Evolutionary conservation across 192 early-diverging fungal genomes (phyloP).

Genomic region (Kappamyces sp.): DNA sequence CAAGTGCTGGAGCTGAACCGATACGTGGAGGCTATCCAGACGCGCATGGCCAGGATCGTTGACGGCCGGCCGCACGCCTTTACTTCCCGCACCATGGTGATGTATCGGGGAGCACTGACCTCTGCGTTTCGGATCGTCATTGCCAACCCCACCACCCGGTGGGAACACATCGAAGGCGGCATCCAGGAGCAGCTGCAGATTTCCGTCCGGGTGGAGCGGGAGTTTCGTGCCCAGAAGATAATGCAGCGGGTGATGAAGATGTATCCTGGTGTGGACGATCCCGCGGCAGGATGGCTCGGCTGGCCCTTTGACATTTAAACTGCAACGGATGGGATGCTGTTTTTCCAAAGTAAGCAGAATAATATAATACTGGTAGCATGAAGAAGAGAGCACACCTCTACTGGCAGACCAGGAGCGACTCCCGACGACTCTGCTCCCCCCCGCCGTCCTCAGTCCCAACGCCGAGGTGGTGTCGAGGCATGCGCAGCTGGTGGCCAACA

Average conservation of each 20-base stretch:
- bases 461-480: background rate
- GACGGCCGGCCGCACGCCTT: constrained; percentile 28
- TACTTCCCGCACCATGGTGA: constrained; percentile 37
- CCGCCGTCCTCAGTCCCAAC: background rate
- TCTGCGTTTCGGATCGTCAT: constrained; percentile 50
- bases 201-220: background rate
- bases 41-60: background rate
- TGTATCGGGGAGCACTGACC: constrained; percentile 22
- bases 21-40: constrained; percentile 7
- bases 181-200: constrained; percentile 33
- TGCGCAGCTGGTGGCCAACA: background rate
- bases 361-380: too few species aligned
- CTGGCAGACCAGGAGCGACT: background rate
- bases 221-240: background rate
- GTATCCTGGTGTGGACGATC: constrained; percentile 10
- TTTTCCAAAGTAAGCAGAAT: background rate
- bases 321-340: background rate
- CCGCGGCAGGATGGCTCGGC: constrained; percentile 34
- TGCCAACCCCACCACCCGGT: constrained; percentile 48
- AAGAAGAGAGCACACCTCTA: too few species aligned
- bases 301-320: constrained; percentile 46
- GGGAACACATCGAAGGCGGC: constrained; percentile 45
- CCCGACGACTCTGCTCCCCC: background rate
- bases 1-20: constrained; percentile 19
- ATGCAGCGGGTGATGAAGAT: background rate